Conservation (phyloP, 257 asterid genomes). For the Fraxinus pennsylvanica region DNA sequence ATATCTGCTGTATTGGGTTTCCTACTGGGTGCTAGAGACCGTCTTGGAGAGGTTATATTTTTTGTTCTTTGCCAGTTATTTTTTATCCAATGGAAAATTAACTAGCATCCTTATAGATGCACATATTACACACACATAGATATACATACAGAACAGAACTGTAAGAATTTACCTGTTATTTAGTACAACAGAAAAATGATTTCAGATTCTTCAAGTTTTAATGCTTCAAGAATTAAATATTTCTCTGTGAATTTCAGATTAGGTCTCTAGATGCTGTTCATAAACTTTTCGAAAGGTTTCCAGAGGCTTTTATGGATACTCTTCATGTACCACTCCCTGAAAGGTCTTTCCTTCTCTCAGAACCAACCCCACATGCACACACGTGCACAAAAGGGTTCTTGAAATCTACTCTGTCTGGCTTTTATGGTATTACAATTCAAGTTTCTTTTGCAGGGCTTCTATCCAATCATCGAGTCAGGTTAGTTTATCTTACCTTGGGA, state of each 20-base stretch:
- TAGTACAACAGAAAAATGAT: constrained; percentile 11
- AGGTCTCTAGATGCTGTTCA: constrained; percentile 94
- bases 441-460: constrained; percentile 64
- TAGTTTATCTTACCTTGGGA: constrained; percentile 28
- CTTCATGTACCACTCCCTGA: constrained; percentile 63
- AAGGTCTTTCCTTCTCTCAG: constrained; percentile 44
- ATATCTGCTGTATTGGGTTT: constrained; percentile 89
- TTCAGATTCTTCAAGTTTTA: constrained; percentile 8
- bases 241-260: constrained; percentile 62
- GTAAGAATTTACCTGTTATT: constrained; percentile 2
- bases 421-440: constrained; percentile 27
- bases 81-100: not conserved
- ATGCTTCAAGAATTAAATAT: constrained; percentile 12
- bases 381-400: not conserved
- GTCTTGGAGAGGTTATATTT: constrained; percentile 83
- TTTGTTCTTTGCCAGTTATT: not conserved
- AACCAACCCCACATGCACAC: not conserved
- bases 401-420: constrained; percentile 15
- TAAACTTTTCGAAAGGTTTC: constrained; percentile 88
- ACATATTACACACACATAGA: not conserved
- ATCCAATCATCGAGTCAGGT: constrained; percentile 69
- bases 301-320: constrained; percentile 85
- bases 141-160: not conserved
- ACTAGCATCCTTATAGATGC: not conserved
- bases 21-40: constrained; percentile 94